Percentiles rank a stretch among this genome's conserved stretches.
phyloP scores from a whole-genome alignment of 192 early-diverging fungal species.

The Gryganskiella cystojenkinii region DNA sequence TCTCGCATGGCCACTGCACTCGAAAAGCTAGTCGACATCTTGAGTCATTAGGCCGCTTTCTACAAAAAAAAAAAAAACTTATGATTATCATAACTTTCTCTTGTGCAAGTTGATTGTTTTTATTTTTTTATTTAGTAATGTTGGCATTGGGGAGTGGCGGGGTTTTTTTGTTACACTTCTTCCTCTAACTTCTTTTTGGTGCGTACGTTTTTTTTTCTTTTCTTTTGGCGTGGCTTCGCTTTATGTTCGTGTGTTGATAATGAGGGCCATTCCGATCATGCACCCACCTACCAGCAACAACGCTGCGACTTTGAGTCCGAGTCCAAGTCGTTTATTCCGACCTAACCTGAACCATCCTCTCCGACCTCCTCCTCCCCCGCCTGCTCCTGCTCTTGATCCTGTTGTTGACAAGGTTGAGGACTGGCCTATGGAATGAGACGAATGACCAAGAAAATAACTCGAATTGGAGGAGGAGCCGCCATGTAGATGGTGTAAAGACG shows the following conservation, averaged over 20 bases:
- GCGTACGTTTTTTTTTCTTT: too few relatives aligned
- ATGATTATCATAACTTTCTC: background rate
- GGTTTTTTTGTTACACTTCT: background rate
- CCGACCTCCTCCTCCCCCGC: background rate
- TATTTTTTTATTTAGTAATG: background rate
- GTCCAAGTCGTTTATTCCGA: conserved; percentile 10
- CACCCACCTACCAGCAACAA: conserved; percentile 18
- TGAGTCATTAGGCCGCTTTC: conserved; percentile 17
- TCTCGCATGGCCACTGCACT: conserved; percentile 53
- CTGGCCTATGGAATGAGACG: background rate
- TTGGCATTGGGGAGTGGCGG: background rate
- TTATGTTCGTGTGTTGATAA: conserved; percentile 11
- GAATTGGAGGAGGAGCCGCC: conserved; percentile 12
- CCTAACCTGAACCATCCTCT: conserved; percentile 2
- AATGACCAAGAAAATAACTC: conserved; percentile 12
- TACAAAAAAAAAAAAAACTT: background rate
- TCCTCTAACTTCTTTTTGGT: background rate
- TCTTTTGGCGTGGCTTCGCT: too few relatives aligned
- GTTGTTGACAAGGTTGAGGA: background rate
- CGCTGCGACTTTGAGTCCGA: conserved; percentile 30
- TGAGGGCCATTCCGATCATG: conserved; percentile 39
- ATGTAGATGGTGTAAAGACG: conserved; percentile 1
- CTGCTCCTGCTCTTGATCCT: background rate
- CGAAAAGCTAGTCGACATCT: conserved; percentile 41
- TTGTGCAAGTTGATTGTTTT: background rate